Conservation (phyloP, 495 filamentous ascomycete species). For the Cairneyella variabilis region DNA sequence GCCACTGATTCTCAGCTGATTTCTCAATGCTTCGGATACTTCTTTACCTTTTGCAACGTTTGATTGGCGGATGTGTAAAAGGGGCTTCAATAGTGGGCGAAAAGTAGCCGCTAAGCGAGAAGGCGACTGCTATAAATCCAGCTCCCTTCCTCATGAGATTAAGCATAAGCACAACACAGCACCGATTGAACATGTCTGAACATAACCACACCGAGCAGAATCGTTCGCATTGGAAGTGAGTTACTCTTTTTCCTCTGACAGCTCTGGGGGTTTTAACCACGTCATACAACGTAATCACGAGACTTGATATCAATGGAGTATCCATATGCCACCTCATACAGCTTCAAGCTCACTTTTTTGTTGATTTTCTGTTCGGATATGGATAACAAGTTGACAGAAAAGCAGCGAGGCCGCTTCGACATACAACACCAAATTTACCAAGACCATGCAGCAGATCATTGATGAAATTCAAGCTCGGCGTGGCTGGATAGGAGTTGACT, state of each 20-base stretch:
- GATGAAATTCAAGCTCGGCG: conserved; percentile 18
- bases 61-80: conserved; percentile 3
- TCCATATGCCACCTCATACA: no score
- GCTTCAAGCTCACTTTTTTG: no score
- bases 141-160: not conserved
- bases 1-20: not conserved
- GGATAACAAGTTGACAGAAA: no score
- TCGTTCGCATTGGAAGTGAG: conserved; percentile 23
- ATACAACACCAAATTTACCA: conserved; percentile 24
- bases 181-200: conserved; percentile 9
- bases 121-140: not conserved
- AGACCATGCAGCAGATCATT: conserved; percentile 26
- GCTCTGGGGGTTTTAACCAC: not conserved
- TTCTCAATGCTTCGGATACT: conserved; percentile 9
- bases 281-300: not conserved
- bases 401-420: conserved; percentile 20
- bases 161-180: not conserved
- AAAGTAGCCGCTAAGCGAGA: conserved; percentile 16
- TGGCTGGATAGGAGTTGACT: conserved; percentile 27
- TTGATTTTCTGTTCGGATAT: no score
- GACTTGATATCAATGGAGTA: not conserved
- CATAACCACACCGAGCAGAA: conserved; percentile 18
- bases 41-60: not conserved
- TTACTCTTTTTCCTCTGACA: not conserved
- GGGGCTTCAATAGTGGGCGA: conserved; percentile 7